These are phyloP conservation scores for Quercus bicolor DNA, from an alignment of 306 rosid species.

Conservation along the genomic window DNA sequence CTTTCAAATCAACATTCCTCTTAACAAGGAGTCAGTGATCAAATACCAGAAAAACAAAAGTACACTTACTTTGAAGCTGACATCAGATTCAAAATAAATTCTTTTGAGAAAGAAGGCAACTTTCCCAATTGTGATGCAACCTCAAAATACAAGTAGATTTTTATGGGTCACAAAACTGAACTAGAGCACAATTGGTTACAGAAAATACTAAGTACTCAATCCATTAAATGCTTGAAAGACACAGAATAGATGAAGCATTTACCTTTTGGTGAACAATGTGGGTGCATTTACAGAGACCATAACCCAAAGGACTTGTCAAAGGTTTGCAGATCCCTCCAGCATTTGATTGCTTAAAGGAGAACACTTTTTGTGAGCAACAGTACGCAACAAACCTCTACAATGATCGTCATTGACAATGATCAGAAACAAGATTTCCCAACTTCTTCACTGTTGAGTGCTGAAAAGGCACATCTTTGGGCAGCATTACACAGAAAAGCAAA, in stretches of 20 bases:
- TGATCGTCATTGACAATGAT: not conserved
- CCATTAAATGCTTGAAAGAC: conserved; percentile 15
- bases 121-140: not conserved
- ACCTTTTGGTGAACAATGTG: conserved; percentile 14
- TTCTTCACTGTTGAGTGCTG: not conserved
- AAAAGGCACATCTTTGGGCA: not conserved
- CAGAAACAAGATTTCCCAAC: not conserved
- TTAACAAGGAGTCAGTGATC: conserved; percentile 23
- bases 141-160: not conserved
- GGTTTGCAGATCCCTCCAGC: conserved; percentile 11
- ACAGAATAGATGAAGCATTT: not conserved
- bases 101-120: not conserved
- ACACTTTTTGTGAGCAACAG: conserved; percentile 4
- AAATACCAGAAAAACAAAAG: not conserved
- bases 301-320: conserved; percentile 16
- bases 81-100: not conserved
- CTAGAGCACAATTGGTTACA: not conserved
- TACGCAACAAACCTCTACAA: conserved; percentile 1
- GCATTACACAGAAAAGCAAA: not conserved
- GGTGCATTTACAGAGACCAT: conserved; percentile 28
- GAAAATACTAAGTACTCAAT: not conserved
- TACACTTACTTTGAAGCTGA: not conserved
- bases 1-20: conserved; percentile 14
- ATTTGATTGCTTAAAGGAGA: conserved; percentile 12
- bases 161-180: not conserved